These are phyloP conservation scores for Leptosphaerulina australis DNA, from an alignment of 2,329 filamentous ascomycete species.

Conservation along the genomic window DNA sequence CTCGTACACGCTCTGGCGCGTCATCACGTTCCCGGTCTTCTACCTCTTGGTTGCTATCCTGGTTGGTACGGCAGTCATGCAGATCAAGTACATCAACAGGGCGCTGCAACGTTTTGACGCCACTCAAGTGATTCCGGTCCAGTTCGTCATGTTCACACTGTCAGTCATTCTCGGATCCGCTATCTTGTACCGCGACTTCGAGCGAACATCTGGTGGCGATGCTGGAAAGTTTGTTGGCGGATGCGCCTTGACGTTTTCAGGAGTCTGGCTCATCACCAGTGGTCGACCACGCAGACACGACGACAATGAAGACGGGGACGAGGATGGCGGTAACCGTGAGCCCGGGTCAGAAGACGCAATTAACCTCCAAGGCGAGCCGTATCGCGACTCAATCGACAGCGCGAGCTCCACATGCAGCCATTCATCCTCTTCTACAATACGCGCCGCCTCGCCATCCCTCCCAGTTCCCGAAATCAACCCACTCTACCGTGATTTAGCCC, in stretches of 20 bases:
- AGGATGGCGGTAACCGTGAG: slow-evolving; percentile 54
- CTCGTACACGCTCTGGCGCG: slow-evolving; percentile 85
- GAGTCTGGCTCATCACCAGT: slow-evolving; percentile 96
- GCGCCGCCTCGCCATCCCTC: slow-evolving; percentile 30
- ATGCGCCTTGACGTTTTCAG: slow-evolving; percentile 89
- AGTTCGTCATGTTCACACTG: slow-evolving; percentile 95
- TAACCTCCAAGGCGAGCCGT: slow-evolving; percentile 49
- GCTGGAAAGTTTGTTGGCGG: slow-evolving; percentile 87
- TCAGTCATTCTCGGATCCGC: slow-evolving; percentile 95
- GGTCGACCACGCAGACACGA: slow-evolving; percentile 59
- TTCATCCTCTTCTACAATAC: slow-evolving; percentile 34
- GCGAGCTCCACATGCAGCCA: slow-evolving; percentile 20
- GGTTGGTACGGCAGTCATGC: slow-evolving; percentile 85
- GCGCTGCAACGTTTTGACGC: slow-evolving; percentile 92
- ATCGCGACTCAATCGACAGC: slow-evolving; percentile 37
- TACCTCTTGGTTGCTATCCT: slow-evolving; percentile 84
- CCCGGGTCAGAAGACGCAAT: slow-evolving; percentile 52
- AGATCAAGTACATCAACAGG: slow-evolving; percentile 94
- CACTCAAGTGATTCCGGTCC: slow-evolving; percentile 95
- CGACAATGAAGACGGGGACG: slow-evolving; percentile 58
- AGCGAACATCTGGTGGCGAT: slow-evolving; percentile 74
- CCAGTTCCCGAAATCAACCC: slow-evolving; percentile 20
- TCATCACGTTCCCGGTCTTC: slow-evolving; percentile 88
- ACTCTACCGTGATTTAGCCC: slow-evolving; percentile 16
- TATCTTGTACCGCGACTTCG: slow-evolving; percentile 92